These are phyloP conservation scores for Groenewaldozyma sp. DNA, from an alignment of 1,139 yeast genomes.

Conservation along the genomic window DNA sequence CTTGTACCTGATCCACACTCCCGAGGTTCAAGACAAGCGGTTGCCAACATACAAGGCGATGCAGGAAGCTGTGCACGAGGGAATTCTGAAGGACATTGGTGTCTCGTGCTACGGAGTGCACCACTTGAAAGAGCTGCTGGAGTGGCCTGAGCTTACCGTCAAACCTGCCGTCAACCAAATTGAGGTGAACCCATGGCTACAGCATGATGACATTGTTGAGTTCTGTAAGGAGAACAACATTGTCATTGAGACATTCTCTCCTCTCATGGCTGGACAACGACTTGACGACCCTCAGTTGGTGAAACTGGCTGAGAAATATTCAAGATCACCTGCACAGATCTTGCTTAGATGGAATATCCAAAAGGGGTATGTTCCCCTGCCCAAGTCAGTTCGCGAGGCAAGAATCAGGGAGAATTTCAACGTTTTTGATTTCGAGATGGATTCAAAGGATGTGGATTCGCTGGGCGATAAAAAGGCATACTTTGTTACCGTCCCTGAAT, in stretches of 20 bases:
- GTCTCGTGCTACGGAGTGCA: constrained; percentile 37
- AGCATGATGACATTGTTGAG: constrained; percentile 43
- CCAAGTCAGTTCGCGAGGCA: constrained; percentile 50
- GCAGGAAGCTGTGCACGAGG: constrained; percentile 32
- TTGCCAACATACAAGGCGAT: constrained; percentile 38
- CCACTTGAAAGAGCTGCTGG: constrained; percentile 33
- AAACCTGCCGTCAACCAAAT: constrained; percentile 44
- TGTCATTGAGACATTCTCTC: constrained; percentile 60
- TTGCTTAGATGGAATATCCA: constrained; percentile 35
- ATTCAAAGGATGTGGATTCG: constrained; percentile 10
- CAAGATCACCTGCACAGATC: constrained; percentile 35
- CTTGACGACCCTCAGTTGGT: constrained; percentile 42
- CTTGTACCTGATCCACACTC: constrained; percentile 33
- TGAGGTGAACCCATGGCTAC: constrained; percentile 55
- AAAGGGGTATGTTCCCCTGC: constrained; percentile 50
- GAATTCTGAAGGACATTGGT: constrained; percentile 33
- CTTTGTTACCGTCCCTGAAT: constrained; percentile 13
- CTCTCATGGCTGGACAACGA: constrained; percentile 55
- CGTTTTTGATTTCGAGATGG: constrained; percentile 37
- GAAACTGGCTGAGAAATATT: constrained; percentile 32
- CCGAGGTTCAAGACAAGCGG: constrained; percentile 27
- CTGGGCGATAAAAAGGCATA: constrained; percentile 15
- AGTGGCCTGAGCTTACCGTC: constrained; percentile 31
- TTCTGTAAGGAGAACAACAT: constrained; percentile 45
- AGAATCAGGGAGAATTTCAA: constrained; percentile 42